These are phyloP conservation scores for Rutstroemia sp. DNA, from an alignment of 2,329 filamentous ascomycete genomes.

Conservation along the genomic window DNA sequence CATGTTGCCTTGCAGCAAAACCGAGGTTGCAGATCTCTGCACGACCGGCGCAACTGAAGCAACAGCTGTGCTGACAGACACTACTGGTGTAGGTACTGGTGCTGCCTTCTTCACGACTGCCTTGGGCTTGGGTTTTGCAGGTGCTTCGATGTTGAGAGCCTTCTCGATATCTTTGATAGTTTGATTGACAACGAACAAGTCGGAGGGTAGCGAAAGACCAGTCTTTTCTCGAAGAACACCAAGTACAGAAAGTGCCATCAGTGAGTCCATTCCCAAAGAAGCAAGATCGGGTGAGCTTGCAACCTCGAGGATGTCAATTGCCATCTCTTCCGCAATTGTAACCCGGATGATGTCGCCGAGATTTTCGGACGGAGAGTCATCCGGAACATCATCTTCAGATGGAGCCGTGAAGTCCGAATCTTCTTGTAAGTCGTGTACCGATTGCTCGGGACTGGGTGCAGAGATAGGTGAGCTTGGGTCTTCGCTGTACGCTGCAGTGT, in stretches of 20 bases:
- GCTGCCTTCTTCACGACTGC: not conserved
- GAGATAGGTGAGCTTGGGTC: slow-evolving; percentile 5
- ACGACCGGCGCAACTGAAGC: slow-evolving; percentile 29
- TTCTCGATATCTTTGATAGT: slow-evolving; percentile 60
- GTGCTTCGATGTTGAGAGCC: slow-evolving; percentile 45
- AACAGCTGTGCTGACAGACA: slow-evolving; percentile 38
- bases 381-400: slow-evolving; percentile 44
- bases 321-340: slow-evolving; percentile 65
- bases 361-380: slow-evolving; percentile 40
- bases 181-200: slow-evolving; percentile 54
- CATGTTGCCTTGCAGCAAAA: slow-evolving; percentile 40
- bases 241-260: slow-evolving; percentile 49
- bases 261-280: slow-evolving; percentile 52
- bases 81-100: slow-evolving; percentile 12
- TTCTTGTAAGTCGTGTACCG: slow-evolving; percentile 4
- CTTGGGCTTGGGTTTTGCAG: slow-evolving; percentile 15
- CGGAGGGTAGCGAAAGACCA: slow-evolving; percentile 45
- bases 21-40: slow-evolving; percentile 21
- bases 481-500: slow-evolving; percentile 7
- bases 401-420: slow-evolving; percentile 33
- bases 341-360: slow-evolving; percentile 49
- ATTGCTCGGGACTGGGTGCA: slow-evolving; percentile 1
- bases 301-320: slow-evolving; percentile 59
- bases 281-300: slow-evolving; percentile 45
- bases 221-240: slow-evolving; percentile 48